phyloP scores from a whole-genome alignment of 2,329 filamentous ascomycete genomes.

The Fusarium hainanense region DNA sequence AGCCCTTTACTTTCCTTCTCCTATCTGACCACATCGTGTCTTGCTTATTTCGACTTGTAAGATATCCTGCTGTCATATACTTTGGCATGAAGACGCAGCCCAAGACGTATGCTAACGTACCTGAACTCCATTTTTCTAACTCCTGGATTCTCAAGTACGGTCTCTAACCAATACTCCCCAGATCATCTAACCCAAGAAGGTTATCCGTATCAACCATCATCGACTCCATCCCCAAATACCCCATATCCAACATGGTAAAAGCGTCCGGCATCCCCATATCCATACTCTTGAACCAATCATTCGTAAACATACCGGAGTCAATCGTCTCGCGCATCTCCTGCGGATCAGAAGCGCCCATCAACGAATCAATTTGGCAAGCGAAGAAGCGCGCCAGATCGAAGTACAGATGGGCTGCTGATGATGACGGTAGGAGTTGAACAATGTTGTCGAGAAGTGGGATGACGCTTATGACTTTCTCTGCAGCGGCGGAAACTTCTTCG shows the following conservation, averaged over 20 bases:
- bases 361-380: constrained; percentile 14
- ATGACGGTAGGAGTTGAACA: constrained; percentile 3
- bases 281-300: constrained; percentile 23
- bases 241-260: constrained; percentile 14
- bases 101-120: too few relatives aligned
- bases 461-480: constrained; percentile 6
- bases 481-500: neutral
- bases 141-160: too few relatives aligned
- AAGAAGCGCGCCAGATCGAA: constrained; percentile 27
- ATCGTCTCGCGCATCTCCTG: constrained; percentile 8
- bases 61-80: too few relatives aligned
- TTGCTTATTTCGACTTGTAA: too few relatives aligned
- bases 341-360: neutral
- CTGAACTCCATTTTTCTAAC: neutral
- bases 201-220: constrained; percentile 2
- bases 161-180: neutral
- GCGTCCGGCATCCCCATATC: constrained; percentile 9
- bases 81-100: too few relatives aligned
- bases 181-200: neutral
- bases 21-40: too few relatives aligned
- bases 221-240: constrained; percentile 13
- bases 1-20: too few relatives aligned
- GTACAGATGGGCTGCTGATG: constrained; percentile 11
- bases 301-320: constrained; percentile 16
- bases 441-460: constrained; percentile 13